A percentile compares a stretch with the other conserved stretches of the same genome.
Conservation (phyloP, 1,139 yeast genomes). For the Scheffersomyces insectosa region DNA sequence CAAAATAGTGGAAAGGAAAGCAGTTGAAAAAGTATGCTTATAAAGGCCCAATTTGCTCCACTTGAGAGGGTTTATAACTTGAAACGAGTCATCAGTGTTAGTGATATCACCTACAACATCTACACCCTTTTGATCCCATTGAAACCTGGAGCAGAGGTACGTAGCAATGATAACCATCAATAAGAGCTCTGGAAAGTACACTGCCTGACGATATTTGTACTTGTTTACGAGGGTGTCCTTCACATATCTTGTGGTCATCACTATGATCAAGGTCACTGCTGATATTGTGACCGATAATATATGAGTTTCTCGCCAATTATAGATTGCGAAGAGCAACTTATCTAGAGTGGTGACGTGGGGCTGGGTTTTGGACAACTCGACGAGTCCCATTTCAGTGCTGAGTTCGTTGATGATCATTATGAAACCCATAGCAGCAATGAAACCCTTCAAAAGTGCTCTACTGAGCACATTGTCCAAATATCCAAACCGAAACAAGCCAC, state of each 20-base stretch:
- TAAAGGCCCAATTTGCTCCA: slow-evolving; percentile 18
- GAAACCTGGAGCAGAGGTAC: slow-evolving; percentile 19
- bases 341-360: slow-evolving; percentile 27
- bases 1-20: slow-evolving; percentile 31
- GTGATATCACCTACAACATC: slow-evolving; percentile 29
- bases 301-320: slow-evolving; percentile 19
- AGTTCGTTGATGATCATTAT: slow-evolving; percentile 36
- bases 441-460: slow-evolving; percentile 34
- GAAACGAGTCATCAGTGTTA: slow-evolving; percentile 6
- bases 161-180: slow-evolving; percentile 35
- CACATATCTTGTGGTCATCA: slow-evolving; percentile 20
- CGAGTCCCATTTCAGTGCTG: slow-evolving; percentile 30
- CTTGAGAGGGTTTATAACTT: slow-evolving; percentile 26
- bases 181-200: slow-evolving; percentile 34
- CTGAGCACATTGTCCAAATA: slow-evolving; percentile 34
- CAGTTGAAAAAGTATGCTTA: slow-evolving; percentile 26
- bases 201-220: slow-evolving; percentile 17
- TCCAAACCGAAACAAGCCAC: slow-evolving; percentile 32
- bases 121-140: slow-evolving; percentile 30
- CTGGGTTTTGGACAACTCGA: slow-evolving; percentile 15
- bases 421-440: slow-evolving; percentile 37
- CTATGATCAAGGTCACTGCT: slow-evolving; percentile 20
- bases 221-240: slow-evolving; percentile 19
- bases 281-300: slow-evolving; percentile 22
- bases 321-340: slow-evolving; percentile 20